These are phyloP conservation scores for Yamadazyma aaseri DNA, from an alignment of 1,139 yeast genomes.

Conservation along the genomic window DNA sequence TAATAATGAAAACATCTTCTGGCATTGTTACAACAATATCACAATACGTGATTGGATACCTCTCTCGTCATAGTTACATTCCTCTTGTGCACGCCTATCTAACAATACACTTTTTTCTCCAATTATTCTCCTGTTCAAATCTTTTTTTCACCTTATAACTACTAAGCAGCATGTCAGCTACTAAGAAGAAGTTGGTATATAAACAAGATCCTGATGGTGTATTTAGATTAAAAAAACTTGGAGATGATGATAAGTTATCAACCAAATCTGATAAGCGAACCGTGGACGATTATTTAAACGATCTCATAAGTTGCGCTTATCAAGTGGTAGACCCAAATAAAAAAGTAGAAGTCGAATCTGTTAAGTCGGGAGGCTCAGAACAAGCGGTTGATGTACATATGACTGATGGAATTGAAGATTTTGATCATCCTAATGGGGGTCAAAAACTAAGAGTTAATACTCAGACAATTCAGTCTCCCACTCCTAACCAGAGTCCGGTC, in stretches of 20 bases:
- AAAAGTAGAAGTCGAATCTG: slow-evolving; percentile 4
- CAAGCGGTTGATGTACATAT: too few species aligned
- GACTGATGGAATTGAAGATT: not conserved
- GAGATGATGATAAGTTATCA: slow-evolving; percentile 16
- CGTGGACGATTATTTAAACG: slow-evolving; percentile 32
- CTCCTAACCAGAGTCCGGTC: slow-evolving; percentile 7
- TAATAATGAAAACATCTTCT: not conserved
- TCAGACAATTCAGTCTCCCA: slow-evolving; percentile 1
- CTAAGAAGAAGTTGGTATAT: slow-evolving; percentile 34
- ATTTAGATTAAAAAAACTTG: slow-evolving; percentile 35
- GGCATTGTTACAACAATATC: not conserved
- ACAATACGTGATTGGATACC: not conserved
- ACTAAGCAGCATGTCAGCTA: slow-evolving; percentile 2
- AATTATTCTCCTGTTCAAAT: not conserved
- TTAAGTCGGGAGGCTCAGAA: slow-evolving; percentile 1
- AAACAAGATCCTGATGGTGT: slow-evolving; percentile 45
- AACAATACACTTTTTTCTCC: not conserved
- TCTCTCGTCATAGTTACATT: not conserved
- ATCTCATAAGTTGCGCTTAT: slow-evolving; percentile 27
- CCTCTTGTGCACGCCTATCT: not conserved
- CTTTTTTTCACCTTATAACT: too few species aligned
- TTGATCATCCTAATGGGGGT: not conserved
- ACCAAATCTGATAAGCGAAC: slow-evolving; percentile 18
- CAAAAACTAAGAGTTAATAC: not conserved
- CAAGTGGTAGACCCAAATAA: slow-evolving; percentile 19